Base-by-base conservation (phyloP, 2,329 filamentous ascomycete genomes). In the Neonectria magnoliae region DNA sequence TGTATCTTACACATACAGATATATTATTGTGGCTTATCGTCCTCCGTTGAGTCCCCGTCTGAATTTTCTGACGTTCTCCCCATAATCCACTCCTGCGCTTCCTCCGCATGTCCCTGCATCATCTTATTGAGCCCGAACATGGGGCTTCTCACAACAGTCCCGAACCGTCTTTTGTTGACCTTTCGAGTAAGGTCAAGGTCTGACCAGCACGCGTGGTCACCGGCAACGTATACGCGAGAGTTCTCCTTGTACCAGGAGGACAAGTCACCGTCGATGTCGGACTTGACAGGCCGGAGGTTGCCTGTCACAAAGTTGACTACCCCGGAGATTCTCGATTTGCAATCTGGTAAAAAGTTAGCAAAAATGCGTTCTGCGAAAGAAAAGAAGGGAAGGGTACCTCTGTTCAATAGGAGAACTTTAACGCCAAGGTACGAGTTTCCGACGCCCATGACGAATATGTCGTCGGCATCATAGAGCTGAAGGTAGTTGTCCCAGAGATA, bases 401-500 rank as follows among this genome's bases (percentile, higher is more conserved):
- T 85, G 71, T 91, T 91, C 10, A 91, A 90, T 6, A 98, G 83
- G 5, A 98, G 87, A 61, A 94, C 87, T 62, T 96, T 91, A 52
- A 98, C 87, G 2, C 93, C 94, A 3, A 92, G 83, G 74, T 96
- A 97, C 1, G 96, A 93, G 72, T 93, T 91, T n/a, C 96, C 96
- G 2, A 97, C 89, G 0, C 96, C 95, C 75, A 99, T 85, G 22
- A 99, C 83, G 75, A 97, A 92, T 16, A 98, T 88, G 57, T 95
- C 88, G 6, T 90, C 89, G 0, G 87, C 84, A 2, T 91, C 81
- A 55, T 90, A 90, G 33, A 92, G 84, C 82, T 97, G 93, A 20
- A 99, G 89, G 75, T 98, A 98, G 76, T 99, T 99, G 72, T 98
- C 94, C 96, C 96, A 99, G 14, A 99, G 83, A 75, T 97, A 98